Evolutionary conservation across 116 monocot genomes (phyloP).

Genomic region (Thalassia testudinum): DNA sequence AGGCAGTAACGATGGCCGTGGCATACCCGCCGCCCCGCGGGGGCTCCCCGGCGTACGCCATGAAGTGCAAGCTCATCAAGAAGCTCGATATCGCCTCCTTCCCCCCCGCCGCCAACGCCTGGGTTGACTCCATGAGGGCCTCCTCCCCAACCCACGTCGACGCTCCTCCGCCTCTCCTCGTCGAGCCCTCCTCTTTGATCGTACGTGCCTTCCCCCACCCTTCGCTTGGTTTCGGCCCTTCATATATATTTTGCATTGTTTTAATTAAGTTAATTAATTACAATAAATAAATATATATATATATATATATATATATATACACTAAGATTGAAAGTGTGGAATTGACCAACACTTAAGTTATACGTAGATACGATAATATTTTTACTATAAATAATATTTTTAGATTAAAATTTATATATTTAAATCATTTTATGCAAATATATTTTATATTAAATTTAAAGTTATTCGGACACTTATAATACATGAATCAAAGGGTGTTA

Average conservation of each 20-base stretch:
- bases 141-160: slow-evolving; percentile 8
- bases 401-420: no score
- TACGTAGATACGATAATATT: no score
- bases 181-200: slow-evolving; percentile 4
- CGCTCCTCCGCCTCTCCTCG: slow-evolving; percentile 1
- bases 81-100: background rate
- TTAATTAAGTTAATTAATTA: background rate
- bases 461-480: no score
- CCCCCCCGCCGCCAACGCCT: background rate
- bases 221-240: background rate
- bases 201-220: slow-evolving; percentile 1
- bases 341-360: no score
- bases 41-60: no score
- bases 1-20: slow-evolving; percentile 9
- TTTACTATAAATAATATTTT: no score
- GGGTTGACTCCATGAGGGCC: slow-evolving; percentile 11
- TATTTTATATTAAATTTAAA: no score
- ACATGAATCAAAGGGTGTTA: no score
- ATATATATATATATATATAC: no score
- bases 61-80: slow-evolving; percentile 3
- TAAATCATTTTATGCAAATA: no score
- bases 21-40: slow-evolving; percentile 9
- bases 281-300: no score
- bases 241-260: background rate
- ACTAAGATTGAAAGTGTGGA: no score